Evolutionary conservation across 2,329 filamentous ascomycete genomes (phyloP).

Genomic region (Pseudopithomyces chartarum): DNA sequence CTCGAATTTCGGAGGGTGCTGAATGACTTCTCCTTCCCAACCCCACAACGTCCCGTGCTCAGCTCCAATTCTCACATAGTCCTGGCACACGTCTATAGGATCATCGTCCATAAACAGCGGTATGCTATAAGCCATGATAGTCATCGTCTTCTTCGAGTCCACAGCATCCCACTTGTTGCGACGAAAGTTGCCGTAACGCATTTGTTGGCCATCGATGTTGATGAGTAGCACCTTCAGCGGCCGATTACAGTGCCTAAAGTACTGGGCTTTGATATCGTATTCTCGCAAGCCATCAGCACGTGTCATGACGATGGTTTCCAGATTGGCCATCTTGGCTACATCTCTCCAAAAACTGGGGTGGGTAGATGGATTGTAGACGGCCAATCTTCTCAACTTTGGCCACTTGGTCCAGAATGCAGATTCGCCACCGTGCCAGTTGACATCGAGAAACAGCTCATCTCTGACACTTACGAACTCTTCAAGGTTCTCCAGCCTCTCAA

Average conservation of each 20-base stretch:
- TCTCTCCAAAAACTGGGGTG: constrained; percentile 34
- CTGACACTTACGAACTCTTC: constrained; percentile 57
- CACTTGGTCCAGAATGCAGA: constrained; percentile 52
- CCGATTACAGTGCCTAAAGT: constrained; percentile 36
- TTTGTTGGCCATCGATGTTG: constrained; percentile 19
- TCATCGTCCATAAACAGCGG: constrained; percentile 50
- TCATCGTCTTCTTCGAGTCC: constrained; percentile 38
- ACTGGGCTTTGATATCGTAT: constrained; percentile 49
- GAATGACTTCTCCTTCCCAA: constrained; percentile 21
- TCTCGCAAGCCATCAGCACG: constrained; percentile 42
- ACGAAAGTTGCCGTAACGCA: constrained; percentile 20
- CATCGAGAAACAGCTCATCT: constrained; percentile 52
- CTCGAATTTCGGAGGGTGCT: constrained; percentile 11
- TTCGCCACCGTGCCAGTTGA: constrained; percentile 21
- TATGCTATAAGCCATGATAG: constrained; percentile 48
- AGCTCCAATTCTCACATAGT: constrained; percentile 49
- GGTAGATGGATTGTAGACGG: constrained; percentile 51
- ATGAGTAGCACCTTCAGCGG: constrained; percentile 27
- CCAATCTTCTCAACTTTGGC: constrained; percentile 50
- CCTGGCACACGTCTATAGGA: constrained; percentile 44
- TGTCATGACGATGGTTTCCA: constrained; percentile 53
- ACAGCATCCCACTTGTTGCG: constrained; percentile 32
- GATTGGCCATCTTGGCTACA: constrained; percentile 42
- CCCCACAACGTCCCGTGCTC: constrained; percentile 45
- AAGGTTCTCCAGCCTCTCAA: constrained; percentile 49